Evolutionary conservation across 2,329 filamentous ascomycete genomes (phyloP).

Genomic region (Clonostachys solani): DNA sequence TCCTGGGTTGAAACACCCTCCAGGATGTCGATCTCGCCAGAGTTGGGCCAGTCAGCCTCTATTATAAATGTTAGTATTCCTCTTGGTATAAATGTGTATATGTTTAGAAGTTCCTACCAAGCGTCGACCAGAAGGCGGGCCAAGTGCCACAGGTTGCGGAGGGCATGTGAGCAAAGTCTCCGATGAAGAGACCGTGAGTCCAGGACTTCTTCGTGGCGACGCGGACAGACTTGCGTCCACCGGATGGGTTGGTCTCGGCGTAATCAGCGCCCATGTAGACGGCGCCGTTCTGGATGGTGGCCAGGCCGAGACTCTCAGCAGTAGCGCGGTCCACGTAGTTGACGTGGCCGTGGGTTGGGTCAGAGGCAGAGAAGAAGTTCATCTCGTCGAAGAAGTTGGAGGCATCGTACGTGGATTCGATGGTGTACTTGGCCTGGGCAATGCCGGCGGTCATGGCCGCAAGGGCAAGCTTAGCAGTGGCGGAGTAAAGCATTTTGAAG

Average conservation of each 20-base stretch:
- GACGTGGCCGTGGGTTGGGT: conserved; percentile 75
- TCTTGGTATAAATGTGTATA: too few relatives aligned
- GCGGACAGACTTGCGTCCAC: conserved; percentile 67
- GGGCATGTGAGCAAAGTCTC: conserved; percentile 77
- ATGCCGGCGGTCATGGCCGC: conserved; percentile 19
- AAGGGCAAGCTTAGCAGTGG: conserved; percentile 15
- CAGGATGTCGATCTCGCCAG: conserved; percentile 76
- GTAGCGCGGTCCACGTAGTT: conserved; percentile 57
- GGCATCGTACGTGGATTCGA: conserved; percentile 42
- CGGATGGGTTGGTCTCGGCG: conserved; percentile 45
- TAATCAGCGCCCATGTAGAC: conserved; percentile 70
- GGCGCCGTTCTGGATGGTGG: conserved; percentile 47
- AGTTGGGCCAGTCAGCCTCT: conserved; percentile 64
- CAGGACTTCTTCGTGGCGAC: conserved; percentile 64
- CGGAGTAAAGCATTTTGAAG: conserved; percentile 14
- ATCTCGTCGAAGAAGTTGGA: conserved; percentile 54
- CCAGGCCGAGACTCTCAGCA: conserved; percentile 54
- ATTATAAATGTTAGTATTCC: conserved; percentile 30
- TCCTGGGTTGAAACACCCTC: conserved; percentile 67
- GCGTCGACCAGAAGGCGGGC: conserved; percentile 61
- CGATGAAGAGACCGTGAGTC: conserved; percentile 65
- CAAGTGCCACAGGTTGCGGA: conserved; percentile 66
- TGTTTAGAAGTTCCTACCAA: too few relatives aligned
- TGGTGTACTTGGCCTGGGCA: conserved; percentile 30
- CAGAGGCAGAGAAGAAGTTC: conserved; percentile 49